Conservation (phyloP, 2,329 filamentous ascomycete species). For the Akanthomyces uredinophilus region DNA sequence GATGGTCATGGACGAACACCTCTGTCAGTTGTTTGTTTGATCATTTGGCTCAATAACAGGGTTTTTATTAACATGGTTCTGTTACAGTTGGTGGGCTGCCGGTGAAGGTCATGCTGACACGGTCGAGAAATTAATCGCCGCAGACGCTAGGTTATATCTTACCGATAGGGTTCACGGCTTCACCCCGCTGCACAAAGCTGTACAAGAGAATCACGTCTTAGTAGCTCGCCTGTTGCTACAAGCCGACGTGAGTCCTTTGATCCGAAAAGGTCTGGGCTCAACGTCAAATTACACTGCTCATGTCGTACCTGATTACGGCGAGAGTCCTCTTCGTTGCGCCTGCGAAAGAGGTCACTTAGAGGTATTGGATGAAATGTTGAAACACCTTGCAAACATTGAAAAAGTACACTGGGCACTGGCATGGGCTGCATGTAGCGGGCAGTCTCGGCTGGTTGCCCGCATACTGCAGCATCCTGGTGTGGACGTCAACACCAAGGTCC, state of each 20-base stretch:
- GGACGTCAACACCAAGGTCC: not conserved
- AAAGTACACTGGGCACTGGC: constrained; percentile 1
- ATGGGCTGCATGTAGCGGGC: not conserved
- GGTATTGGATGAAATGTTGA: not conserved
- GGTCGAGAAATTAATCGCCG: not conserved
- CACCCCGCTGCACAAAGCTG: not conserved
- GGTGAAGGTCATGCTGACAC: constrained; percentile 17
- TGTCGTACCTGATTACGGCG: not conserved
- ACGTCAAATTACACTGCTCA: not conserved
- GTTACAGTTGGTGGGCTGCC: constrained; percentile 23
- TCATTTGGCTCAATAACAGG: fast-evolving
- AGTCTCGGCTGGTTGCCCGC: not conserved
- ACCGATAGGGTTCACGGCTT: not conserved
- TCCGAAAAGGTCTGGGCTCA: not conserved
- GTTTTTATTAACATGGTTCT: not conserved
- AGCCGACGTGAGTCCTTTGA: constrained; percentile 6
- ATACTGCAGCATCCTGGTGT: constrained; percentile 1
- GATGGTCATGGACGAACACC: constrained; percentile 20
- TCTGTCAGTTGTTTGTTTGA: constrained; percentile 19
- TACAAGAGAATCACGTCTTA: not conserved
- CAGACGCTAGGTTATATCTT: not conserved
- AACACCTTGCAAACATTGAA: not conserved
- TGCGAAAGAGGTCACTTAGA: not conserved
- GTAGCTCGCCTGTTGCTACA: constrained; percentile 20
- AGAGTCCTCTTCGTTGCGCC: not conserved